Evolutionary conservation across 306 rosid genomes (phyloP), one percentile per base, ranked within the genome.

Genomic region (Betula pendula): DNA sequence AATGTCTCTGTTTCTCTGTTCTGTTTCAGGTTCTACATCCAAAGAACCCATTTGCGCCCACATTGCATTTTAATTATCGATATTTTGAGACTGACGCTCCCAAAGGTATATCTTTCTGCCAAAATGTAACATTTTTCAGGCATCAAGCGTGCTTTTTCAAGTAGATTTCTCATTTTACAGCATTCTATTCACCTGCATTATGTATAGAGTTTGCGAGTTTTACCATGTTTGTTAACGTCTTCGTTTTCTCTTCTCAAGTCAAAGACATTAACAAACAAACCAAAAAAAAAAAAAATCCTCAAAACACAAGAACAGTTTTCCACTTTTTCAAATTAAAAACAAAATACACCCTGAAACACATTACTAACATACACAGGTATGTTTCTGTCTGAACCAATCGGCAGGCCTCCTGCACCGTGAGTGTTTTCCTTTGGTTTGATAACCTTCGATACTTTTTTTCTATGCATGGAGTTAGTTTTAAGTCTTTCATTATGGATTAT

Each of bases 1-100:
- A 59, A 11, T 52, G 43, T 51, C 2, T 14, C 45, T 31, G 2
- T 31, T 68, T 68, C 58, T 56, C 27, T 45, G 11, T 59, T 60
- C 59, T 76, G 31, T 78, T 63, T 74, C 77, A 95, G 99, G 99
- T 95, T 78, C 85, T 95, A 67, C 99, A 95, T 77, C 99, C 99
- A 0, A 95, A 95, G 85, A 95, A 95, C 69, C 99, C 99, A 0
- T 92, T 92, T 87, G 99, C 99, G 44, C 99, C 99, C 2, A 95
- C 97, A 5, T 38, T 95, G 75, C 99, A 95, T 79, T 95, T 95
- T 88, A 95, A 95, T 82, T 95, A 92, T 84, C 91, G 97, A 50
- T 95, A 95, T 82, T 95, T 95, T 38, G 99, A 95, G 85, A 95
- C 99, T 1, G 99, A 92, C 80, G 91, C 97, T 74, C 89, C 97